Evolutionary conservation across 129 eudicot genomes (phyloP).

Genomic region (Helianthus annuus): DNA sequence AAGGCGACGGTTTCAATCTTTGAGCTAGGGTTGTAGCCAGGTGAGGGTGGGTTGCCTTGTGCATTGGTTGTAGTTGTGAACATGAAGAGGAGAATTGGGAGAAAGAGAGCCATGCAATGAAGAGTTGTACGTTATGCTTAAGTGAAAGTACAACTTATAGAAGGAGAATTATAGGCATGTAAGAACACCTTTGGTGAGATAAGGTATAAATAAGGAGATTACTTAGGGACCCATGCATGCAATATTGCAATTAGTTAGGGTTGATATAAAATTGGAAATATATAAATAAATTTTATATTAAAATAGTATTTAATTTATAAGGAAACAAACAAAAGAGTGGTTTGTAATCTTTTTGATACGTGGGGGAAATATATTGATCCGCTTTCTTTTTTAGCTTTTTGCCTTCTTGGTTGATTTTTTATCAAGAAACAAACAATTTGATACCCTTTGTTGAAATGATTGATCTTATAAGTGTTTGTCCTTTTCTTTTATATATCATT

Average conservation of each 20-base stretch:
- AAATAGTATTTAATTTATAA: background rate
- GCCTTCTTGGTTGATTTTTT: background rate
- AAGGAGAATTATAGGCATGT: slow-evolving; percentile 2
- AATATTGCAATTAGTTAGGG: slow-evolving; percentile 1
- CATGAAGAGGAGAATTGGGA: slow-evolving; percentile 35
- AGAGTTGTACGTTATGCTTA: slow-evolving; percentile 11
- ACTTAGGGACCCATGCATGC: slow-evolving; percentile 39
- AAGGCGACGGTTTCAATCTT: slow-evolving; percentile 45
- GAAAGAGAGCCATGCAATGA: slow-evolving; percentile 19
- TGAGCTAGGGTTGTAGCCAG: slow-evolving; percentile 82
- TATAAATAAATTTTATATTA: background rate
- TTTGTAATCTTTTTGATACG: slow-evolving; percentile 27
- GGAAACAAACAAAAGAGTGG: slow-evolving; percentile 22
- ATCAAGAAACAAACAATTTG: slow-evolving; percentile 4
- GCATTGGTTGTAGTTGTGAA: slow-evolving; percentile 41
- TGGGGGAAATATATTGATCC: slow-evolving; percentile 25
- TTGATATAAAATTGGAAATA: background rate
- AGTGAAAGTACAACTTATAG: background rate
- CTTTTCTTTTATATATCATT: background rate
- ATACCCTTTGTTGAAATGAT: background rate
- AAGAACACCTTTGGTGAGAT: slow-evolving; percentile 25
- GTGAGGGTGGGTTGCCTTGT: slow-evolving; percentile 77
- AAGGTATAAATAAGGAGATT: slow-evolving; percentile 53
- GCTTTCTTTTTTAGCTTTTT: slow-evolving; percentile 1
- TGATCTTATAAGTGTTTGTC: background rate